Conservation (phyloP, 129 eudicot genomes). For the Chrysanthemum makinoi region DNA sequence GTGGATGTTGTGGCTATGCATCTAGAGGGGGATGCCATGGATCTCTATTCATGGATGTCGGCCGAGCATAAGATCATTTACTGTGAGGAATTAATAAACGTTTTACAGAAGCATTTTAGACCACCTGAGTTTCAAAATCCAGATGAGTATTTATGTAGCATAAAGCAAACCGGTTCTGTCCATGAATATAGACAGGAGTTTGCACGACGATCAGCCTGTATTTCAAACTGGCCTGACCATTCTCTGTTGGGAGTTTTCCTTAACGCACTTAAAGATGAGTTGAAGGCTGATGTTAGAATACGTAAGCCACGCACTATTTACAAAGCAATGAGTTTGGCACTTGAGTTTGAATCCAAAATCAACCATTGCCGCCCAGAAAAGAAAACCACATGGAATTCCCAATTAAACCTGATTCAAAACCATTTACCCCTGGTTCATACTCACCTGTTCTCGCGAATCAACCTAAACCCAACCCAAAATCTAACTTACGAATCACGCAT, state of each 20-base stretch:
- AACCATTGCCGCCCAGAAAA: not conserved
- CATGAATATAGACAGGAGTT: not conserved
- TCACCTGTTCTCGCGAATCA: not conserved
- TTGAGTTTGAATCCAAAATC: slow-evolving; percentile 5
- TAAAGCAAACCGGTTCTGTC: not conserved
- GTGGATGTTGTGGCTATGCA: no score
- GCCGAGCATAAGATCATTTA: not conserved
- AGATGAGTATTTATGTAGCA: not conserved
- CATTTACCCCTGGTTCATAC: not conserved
- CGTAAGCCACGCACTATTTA: no score
- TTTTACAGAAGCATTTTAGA: not conserved
- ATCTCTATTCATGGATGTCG: no score
- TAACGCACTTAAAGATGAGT: slow-evolving; percentile 3
- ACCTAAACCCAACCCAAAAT: not conserved
- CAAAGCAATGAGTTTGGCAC: not conserved
- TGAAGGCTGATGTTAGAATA: no score
- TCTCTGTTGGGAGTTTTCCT: not conserved
- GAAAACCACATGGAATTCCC: not conserved
- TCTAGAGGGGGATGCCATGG: no score
- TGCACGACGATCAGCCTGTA: not conserved
- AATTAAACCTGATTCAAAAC: not conserved
- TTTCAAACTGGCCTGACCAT: not conserved
- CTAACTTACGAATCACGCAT: not conserved
- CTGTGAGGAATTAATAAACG: not conserved
- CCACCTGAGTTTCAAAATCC: not conserved